Conservation (phyloP, 164 flowering plant genomes). For the Liquidambar formosana region DNA sequence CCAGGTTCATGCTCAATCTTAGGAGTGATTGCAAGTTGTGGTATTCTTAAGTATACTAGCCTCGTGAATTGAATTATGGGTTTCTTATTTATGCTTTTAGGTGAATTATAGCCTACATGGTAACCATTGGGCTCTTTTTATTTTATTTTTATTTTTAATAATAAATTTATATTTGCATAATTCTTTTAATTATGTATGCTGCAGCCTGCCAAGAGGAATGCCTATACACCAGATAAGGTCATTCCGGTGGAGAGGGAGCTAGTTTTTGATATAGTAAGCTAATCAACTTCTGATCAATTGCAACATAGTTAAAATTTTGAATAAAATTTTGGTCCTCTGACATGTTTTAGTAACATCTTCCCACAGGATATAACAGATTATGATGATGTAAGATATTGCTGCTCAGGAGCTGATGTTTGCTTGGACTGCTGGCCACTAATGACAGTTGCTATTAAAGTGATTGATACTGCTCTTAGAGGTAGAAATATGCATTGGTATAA, state of each 20-base stretch:
- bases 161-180: not conserved
- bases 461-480: slow-evolving; percentile 95
- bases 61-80: too few relatives aligned
- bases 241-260: slow-evolving; percentile 93
- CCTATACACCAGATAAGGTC: slow-evolving; percentile 83
- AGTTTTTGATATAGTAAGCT: slow-evolving; percentile 90
- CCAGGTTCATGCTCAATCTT: too few relatives aligned
- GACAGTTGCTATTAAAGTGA: slow-evolving; percentile 93
- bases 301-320: not conserved
- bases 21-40: too few relatives aligned
- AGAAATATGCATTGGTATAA: slow-evolving; percentile 1
- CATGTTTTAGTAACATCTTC: slow-evolving; percentile 4
- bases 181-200: slow-evolving; percentile 7
- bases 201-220: slow-evolving; percentile 91
- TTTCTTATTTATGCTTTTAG: too few relatives aligned
- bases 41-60: too few relatives aligned
- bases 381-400: slow-evolving; percentile 96
- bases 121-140: too few relatives aligned
- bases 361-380: slow-evolving; percentile 94
- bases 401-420: slow-evolving; percentile 97
- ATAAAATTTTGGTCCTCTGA: slow-evolving; percentile 1
- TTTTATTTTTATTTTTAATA: too few relatives aligned
- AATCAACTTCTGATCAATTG: slow-evolving; percentile 3
- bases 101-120: too few relatives aligned
- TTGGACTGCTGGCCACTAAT: slow-evolving; percentile 94